Base-by-base conservation (phyloP, 2,329 filamentous ascomycete species). In the Cordyceps fumosorosea region DNA sequence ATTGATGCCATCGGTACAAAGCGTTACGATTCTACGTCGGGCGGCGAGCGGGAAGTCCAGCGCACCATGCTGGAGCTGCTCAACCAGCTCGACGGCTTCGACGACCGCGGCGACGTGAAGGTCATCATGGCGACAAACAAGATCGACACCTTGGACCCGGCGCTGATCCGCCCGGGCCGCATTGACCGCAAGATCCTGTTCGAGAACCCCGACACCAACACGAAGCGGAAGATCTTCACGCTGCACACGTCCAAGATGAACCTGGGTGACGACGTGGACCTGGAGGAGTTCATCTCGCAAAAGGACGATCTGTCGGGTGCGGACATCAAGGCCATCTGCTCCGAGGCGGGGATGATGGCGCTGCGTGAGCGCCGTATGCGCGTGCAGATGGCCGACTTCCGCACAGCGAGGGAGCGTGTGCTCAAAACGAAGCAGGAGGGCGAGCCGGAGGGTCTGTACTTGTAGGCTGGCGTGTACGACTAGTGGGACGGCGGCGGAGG, bases 51-150 rank as follows among this genome's bases (percentile, higher is more conserved):
- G 68, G 95, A 99, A 76, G 91, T 99, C 45, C 95, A 99, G 80
- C 88, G 95, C 75, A 99, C 95, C 55, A 99, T 99, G 95, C 80
- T 99, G 76, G 95, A 99, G 73, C 85, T 99, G 60, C 87, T 99
- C 48, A 99, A 99, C 78, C 95, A 99, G 80, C 87, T 99, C 10
- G 95, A 99, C 74, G 95, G 95, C 70, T 99, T 99, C 78, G 95
- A 99, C 73, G 96, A 99, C 76, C 90, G 95, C 64, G 96, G 95
- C 69, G 95, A 99, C 73, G 93, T 99, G 77, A 99, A 99, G 82
- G 95, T 99, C 65, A 93, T 99, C 76, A 98, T 99, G 93, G 96
- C 95, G 14, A 99, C 95, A 68, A 99, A 99, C 87, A 99, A 99
- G 85, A 99, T 99, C 68, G 96, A 99, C 69, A 96, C 91, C 4